These are phyloP conservation scores for Gynostemma pentaphyllum DNA, from an alignment of 306 rosid genomes.

Conservation along the genomic window DNA sequence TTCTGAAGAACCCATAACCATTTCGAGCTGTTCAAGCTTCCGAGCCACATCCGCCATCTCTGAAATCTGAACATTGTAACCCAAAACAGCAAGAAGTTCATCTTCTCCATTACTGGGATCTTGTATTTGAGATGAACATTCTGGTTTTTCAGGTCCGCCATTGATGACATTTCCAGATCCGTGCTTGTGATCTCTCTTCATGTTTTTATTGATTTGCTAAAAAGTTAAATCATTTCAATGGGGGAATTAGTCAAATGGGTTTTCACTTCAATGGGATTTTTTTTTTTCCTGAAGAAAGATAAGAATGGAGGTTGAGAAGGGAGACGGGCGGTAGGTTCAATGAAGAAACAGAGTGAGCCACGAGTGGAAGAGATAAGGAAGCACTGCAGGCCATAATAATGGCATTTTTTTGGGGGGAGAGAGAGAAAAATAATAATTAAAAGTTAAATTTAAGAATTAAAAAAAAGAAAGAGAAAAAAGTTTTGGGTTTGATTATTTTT, in stretches of 20 bases:
- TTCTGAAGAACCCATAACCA: conserved; percentile 57
- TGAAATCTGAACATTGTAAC: conserved; percentile 56
- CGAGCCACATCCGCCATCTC: conserved; percentile 79
- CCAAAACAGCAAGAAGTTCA: conserved; percentile 52
- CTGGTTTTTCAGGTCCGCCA: too few species aligned
- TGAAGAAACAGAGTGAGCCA: conserved; percentile 12
- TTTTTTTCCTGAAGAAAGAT: conserved; percentile 2
- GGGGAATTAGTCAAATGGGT: neutral
- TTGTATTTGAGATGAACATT: too few species aligned
- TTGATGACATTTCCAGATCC: neutral
- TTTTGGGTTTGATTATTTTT: neutral
- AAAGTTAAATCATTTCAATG: neutral
- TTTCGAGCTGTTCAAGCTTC: conserved; percentile 66
- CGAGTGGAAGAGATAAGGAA: conserved; percentile 52
- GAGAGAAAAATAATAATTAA: neutral
- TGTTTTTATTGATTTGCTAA: conserved; percentile 1
- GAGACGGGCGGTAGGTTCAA: conserved; percentile 22
- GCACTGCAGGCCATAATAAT: conserved; percentile 52
- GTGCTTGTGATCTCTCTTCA: conserved; percentile 45
- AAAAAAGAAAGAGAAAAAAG: neutral
- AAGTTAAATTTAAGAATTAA: too few species aligned
- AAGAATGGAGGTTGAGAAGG: neutral
- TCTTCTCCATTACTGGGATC: too few species aligned
- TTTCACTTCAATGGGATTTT: neutral
- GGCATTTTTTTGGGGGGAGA: neutral